phyloP scores from a whole-genome alignment of 164 flowering plant species.

The Liriodendron chinense region DNA sequence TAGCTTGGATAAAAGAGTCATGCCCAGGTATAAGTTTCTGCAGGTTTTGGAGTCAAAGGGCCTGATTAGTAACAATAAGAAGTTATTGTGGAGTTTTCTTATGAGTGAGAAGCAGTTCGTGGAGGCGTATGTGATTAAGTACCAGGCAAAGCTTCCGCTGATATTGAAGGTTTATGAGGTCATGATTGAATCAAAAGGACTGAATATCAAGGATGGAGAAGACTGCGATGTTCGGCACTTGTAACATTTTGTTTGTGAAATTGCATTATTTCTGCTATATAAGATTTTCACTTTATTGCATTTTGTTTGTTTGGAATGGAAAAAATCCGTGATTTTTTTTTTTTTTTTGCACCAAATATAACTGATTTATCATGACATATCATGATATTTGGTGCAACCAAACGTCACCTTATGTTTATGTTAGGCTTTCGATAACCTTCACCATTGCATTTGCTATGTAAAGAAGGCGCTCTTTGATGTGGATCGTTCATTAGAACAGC shows the following conservation, averaged over 20 bases:
- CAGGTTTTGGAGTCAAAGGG: conserved; percentile 1
- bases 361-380: no score
- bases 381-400: no score
- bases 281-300: background rate
- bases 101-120: background rate
- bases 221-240: background rate
- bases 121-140: background rate
- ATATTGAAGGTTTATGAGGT: background rate
- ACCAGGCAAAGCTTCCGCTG: background rate
- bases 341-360: no score
- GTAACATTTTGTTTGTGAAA: background rate
- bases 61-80: conserved; percentile 3
- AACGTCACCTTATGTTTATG: no score
- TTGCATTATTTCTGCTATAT: background rate
- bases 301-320: no score
- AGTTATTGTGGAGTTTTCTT: background rate
- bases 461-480: no score
- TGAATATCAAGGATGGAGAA: background rate
- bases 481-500: no score
- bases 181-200: background rate
- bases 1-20: conserved; percentile 18
- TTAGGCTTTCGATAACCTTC: no score
- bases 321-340: no score
- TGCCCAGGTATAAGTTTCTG: conserved; percentile 13
- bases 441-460: no score